A percentile compares a stretch with the other conserved stretches of the same genome.
Evolutionary conservation across 2,329 filamentous ascomycete species (phyloP).

Genomic region (Chalaropsis thielavioides): DNA sequence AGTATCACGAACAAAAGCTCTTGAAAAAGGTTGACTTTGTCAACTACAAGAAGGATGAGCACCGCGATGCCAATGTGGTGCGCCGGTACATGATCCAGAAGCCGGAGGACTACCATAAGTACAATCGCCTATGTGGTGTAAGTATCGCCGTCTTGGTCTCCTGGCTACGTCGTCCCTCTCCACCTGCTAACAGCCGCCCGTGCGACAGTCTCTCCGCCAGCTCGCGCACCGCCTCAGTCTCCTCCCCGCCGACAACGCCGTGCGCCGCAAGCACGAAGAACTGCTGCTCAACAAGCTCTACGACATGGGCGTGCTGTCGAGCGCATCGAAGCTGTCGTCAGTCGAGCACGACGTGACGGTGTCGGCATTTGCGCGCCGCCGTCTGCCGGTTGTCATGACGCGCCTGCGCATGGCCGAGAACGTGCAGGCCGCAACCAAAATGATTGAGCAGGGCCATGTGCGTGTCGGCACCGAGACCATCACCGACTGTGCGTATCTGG

Average conservation of each 20-base stretch:
- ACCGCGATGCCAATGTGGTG: constrained; percentile 67
- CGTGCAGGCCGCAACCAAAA: constrained; percentile 66
- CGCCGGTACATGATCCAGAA: constrained; percentile 86
- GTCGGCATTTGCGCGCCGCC: constrained; percentile 67
- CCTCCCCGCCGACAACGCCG: constrained; percentile 63
- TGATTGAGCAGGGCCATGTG: constrained; percentile 91
- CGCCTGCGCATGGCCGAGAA: constrained; percentile 82
- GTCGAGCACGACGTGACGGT: constrained; percentile 86
- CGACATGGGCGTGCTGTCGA: constrained; percentile 75
- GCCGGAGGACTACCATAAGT: constrained; percentile 64
- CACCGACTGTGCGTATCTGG: constrained; percentile 77
- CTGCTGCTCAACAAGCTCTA: constrained; percentile 82
- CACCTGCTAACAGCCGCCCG: constrained; percentile 1
- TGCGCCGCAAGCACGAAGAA: constrained; percentile 71
- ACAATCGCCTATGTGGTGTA: constrained; percentile 54
- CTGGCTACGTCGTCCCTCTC: neutral
- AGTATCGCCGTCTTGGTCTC: constrained; percentile 25
- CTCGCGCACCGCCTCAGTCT: constrained; percentile 77
- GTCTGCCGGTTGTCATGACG: constrained; percentile 84
- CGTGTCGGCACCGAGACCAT: constrained; percentile 80
- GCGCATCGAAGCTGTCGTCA: constrained; percentile 61
- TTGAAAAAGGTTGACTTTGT: constrained; percentile 88
- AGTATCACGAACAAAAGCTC: constrained; percentile 93
- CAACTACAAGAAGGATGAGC: constrained; percentile 79
- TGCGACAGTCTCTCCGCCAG: constrained; percentile 58